Evolutionary conservation across 306 rosid species (phyloP).

Genomic region (Cucurbita ficifolia): DNA sequence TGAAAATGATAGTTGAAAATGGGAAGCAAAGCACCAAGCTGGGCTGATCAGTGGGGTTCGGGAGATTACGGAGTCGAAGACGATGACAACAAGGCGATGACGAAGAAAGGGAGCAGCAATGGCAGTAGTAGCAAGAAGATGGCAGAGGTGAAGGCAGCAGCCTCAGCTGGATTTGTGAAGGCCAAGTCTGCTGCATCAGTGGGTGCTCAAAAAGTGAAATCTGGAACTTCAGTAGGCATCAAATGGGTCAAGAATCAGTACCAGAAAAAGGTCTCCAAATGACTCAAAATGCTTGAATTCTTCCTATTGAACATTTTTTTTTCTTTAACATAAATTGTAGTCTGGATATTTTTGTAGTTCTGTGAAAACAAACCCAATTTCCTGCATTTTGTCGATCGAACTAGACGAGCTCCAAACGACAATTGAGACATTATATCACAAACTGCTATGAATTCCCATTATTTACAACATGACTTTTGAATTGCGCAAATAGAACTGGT

Average conservation of each 20-base stretch:
- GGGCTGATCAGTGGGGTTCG: conserved; percentile 70
- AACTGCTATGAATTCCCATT: neutral
- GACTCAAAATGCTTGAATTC: neutral
- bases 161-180: conserved; percentile 22
- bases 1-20: conserved; percentile 10
- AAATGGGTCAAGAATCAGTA: conserved; percentile 61
- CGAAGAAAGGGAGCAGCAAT: conserved; percentile 26
- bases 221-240: conserved; percentile 52
- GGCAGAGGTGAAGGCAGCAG: conserved; percentile 37
- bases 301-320: neutral
- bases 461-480: neutral
- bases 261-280: conserved; percentile 49
- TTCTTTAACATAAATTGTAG: neutral
- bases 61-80: conserved; percentile 22
- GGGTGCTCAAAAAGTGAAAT: conserved; percentile 27
- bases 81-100: conserved; percentile 2
- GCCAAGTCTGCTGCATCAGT: conserved; percentile 20
- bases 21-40: conserved; percentile 70
- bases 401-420: neutral
- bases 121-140: conserved; percentile 34
- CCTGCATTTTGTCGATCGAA: neutral
- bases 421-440: neutral
- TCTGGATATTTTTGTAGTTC: neutral
- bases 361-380: neutral
- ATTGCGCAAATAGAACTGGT: neutral